Base-by-base conservation (phyloP, 2,329 filamentous ascomycete species). In the Raffaelea albimanens region DNA sequence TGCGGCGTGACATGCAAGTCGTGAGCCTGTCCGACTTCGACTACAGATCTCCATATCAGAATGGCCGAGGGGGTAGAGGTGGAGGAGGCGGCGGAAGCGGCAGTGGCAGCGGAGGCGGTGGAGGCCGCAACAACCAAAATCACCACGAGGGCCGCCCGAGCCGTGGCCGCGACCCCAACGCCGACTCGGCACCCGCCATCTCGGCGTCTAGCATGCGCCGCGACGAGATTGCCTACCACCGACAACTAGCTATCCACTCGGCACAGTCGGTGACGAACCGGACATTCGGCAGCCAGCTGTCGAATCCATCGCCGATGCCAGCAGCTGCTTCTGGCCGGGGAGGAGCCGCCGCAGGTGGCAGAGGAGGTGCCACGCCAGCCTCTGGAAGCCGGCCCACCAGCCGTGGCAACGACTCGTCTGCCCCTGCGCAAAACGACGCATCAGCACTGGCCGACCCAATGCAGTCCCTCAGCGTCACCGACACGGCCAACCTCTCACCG, bases 1-100 rank as follows among this genome's bases (percentile, higher is more conserved):
- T 85, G 2, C 75, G 89, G 48, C 76, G 88, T 58, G 91, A 96
- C 62, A 87, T 88, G 4, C 78, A 90, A 44, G 69, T 84, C 21
- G 90, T 98, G 5, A 87, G 97, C 61, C 82, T 98, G 54, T 87
- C 89, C 0, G 77, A 78, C 19, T 97, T 98, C 59, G 85, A 95
- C 55, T 82, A 84, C 52, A 76, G 89, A 34, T 72, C 80, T 39
- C 75, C 86, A 1, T 93, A 94, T 57, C 74, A 83, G 53, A 72
- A 76, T 52, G 76, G 81, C 50, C 67, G 73, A 55, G 67, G 74
- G 50, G 70, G 73, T 31, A 70, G 70, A n/a, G 65, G 72, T 42
- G 62, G 74, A 47, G 67, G 69, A 38, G 70, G 73, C 25, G 70
- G 69, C 16, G 76, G 57, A 18, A 44, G 55, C 10, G 55, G 52